A percentile compares a stretch with the other conserved stretches of the same genome.
These are phyloP conservation scores for Durusdinium trenchii DNA, from an alignment of 73 alveolate genomes.

Conservation along the genomic window DNA sequence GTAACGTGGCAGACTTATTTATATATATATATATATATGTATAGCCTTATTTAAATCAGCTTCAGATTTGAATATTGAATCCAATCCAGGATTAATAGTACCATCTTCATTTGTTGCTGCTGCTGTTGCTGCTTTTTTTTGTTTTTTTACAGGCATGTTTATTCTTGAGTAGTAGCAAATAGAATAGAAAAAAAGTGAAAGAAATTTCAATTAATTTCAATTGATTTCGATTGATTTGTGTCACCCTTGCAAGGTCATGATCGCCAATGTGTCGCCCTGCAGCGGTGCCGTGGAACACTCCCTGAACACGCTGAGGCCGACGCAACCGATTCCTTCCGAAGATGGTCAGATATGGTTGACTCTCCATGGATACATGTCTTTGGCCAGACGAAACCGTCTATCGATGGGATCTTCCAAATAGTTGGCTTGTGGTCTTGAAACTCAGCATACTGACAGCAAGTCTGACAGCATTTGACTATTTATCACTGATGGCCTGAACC, in stretches of 20 bases:
- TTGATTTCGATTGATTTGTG: no score
- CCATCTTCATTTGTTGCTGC: no score
- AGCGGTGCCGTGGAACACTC: constrained; percentile 99
- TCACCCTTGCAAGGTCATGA: constrained; percentile 98
- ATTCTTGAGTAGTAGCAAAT: not conserved
- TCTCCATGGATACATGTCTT: no score
- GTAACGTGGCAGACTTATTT: no score
- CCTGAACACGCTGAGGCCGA: constrained; percentile 98
- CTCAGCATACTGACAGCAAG: not conserved
- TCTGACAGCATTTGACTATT: not conserved
- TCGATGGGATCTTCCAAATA: not conserved
- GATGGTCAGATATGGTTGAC: not conserved
- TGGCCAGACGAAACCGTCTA: no score
- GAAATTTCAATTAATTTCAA: no score
- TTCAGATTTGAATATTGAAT: no score
- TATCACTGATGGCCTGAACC: not conserved
- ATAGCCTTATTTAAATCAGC: no score
- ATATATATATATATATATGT: no score
- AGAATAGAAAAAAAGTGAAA: not conserved
- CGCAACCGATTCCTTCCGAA: no score
- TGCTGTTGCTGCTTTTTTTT: no score
- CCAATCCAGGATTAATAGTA: no score
- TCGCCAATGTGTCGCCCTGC: constrained; percentile 99
- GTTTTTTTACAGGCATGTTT: not conserved
- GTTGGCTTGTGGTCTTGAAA: not conserved